Evolutionary conservation across 345 rosid species (phyloP), one percentile per base, ranked within the genome.

Genomic region (Luvunga scandens): DNA sequence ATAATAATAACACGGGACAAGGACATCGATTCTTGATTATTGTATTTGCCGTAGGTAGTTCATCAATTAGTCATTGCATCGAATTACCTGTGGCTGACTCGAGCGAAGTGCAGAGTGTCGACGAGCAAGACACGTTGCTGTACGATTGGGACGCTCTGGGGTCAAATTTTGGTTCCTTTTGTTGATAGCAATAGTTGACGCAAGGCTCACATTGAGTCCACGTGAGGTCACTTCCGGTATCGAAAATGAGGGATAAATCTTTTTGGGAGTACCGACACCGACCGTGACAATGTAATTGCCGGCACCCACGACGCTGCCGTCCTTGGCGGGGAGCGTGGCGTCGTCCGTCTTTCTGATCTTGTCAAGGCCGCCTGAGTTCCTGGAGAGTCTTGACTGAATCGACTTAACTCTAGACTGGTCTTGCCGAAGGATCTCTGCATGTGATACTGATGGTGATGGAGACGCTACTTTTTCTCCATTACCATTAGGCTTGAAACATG

Each of bases 371-470:
- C 21, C 57, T 71, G 16, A 67, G 56, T 57, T 71, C 42, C 75
- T 73, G 4, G 88, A 77, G 16, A 90, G 42, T 64, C 71, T 87
- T 0, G 90, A 81, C 76, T 85, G 92, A 77, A 93, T 90, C 0
- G 89, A 88, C 39, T 86, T 69, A 1, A 91, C 97, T 62, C 97
- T 81, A 2, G 92, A 71, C 48, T 91, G 86, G 80, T 93, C 98
- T 55, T 76, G 91, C 27, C 9, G 84, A 19, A 93, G 93, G 75
- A 90, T 84, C 42, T 90, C 84, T 0, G 48, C 28, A 67, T 45
- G 50, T 13, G 50, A 45, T 3, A 13, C 18, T 13, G 50, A 45
- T 45, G 75, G 91, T 24, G 85, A 81, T 7, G 87, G 87, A 42
- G 66, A 55, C 53, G 62, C 79, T 59, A 76, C n/a, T 19, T 19